phyloP scores from a whole-genome alignment of 2,329 filamentous ascomycete species.

The Delphinella strobiligena region DNA sequence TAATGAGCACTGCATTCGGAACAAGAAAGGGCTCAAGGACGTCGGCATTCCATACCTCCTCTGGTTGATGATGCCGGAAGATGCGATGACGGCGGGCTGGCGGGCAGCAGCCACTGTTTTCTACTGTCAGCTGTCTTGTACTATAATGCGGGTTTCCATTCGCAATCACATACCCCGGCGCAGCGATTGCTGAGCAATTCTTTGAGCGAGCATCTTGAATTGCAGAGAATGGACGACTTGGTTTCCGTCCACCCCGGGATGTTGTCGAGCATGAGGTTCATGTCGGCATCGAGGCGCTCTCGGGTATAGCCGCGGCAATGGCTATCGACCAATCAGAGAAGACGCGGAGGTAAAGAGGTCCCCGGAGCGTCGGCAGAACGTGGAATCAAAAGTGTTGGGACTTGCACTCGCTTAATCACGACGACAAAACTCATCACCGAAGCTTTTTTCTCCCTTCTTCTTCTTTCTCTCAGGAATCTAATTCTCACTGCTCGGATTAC shows the following conservation, averaged over 20 bases:
- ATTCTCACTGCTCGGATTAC: conserved; percentile 19
- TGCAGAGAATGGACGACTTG: too few species aligned
- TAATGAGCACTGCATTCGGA: conserved; percentile 11
- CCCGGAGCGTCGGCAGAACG: too few species aligned
- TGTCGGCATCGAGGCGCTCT: too few species aligned
- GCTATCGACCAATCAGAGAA: too few species aligned
- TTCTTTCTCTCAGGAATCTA: conserved; percentile 16
- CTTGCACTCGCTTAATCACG: neutral
- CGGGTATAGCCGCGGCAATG: conserved; percentile 1
- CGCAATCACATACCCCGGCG: conserved; percentile 23
- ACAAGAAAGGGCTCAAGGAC: neutral
- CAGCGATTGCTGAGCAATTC: conserved; percentile 31
- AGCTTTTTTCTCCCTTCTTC: conserved; percentile 11
- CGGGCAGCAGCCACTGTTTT: conserved; percentile 27
- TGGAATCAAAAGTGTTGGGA: too few species aligned
- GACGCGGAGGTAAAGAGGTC: too few species aligned
- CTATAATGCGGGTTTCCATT: neutral
- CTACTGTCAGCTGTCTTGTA: conserved; percentile 10
- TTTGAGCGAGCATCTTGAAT: conserved; percentile 34
- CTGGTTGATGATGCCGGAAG: conserved; percentile 30
- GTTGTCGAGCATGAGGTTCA: too few species aligned
- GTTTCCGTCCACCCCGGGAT: too few species aligned
- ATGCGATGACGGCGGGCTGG: conserved; percentile 33
- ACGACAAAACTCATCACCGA: conserved; percentile 3
- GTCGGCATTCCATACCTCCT: conserved; percentile 30